A percentile compares a stretch with the other conserved stretches of the same genome.
Evolutionary conservation across 352 stramenopile genomes (phyloP).

Genomic region (Globisporangium okanoganense): DNA sequence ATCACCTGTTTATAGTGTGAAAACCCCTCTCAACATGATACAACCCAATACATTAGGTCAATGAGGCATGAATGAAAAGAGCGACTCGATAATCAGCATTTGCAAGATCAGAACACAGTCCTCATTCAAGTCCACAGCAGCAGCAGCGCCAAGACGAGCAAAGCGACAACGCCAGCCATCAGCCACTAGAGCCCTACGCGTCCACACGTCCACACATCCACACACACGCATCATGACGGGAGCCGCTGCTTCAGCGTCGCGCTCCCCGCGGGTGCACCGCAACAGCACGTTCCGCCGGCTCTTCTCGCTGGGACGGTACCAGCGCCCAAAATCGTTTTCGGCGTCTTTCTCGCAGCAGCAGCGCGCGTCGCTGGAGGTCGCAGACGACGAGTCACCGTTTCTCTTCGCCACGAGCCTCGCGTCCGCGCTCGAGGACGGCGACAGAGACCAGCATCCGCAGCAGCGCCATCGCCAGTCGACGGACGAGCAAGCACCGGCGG

Average conservation of each 20-base stretch:
- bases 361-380: not conserved
- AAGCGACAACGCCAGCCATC: too few relatives aligned
- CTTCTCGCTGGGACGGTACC: conserved; percentile 12
- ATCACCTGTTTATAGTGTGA: not conserved
- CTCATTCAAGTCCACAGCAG: not conserved
- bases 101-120: not conserved
- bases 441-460: not conserved
- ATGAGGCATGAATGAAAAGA: not conserved
- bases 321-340: not conserved
- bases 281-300: conserved; percentile 12
- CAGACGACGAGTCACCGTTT: conserved; percentile 5
- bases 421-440: conserved; percentile 8
- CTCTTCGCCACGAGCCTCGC: conserved; percentile 16
- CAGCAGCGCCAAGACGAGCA: too few relatives aligned
- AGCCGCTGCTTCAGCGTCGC: not conserved
- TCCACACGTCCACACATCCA: not conserved
- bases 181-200: too few relatives aligned
- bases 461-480: not conserved
- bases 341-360: not conserved
- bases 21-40: not conserved
- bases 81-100: not conserved
- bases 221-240: not conserved
- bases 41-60: not conserved
- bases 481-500: not conserved
- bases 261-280: not conserved